Evolutionary conservation across 331 rosid genomes (phyloP).

Genomic region (Saraca asoca): DNA sequence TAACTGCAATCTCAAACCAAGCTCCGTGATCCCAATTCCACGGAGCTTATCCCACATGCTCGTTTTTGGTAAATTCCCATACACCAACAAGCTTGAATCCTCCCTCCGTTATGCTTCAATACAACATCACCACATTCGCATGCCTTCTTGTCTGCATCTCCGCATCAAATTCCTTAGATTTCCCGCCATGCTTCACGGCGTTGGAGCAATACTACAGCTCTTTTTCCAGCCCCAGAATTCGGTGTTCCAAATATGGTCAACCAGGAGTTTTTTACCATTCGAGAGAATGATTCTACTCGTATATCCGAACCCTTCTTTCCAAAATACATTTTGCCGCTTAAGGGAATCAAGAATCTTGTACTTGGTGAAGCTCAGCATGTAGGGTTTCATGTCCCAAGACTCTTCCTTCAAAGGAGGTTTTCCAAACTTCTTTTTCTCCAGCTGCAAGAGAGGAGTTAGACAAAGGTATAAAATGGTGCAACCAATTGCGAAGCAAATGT

Average conservation of each 20-base stretch:
- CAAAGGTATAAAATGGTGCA: constrained; percentile 32
- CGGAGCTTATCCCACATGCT: constrained; percentile 90
- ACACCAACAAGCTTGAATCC: constrained; percentile 86
- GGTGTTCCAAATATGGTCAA: constrained; percentile 85
- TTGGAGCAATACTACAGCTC: constrained; percentile 51
- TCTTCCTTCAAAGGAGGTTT: constrained; percentile 69
- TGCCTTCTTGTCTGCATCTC: constrained; percentile 85
- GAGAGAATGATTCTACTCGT: constrained; percentile 64
- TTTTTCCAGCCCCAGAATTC: constrained; percentile 35
- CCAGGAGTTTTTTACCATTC: constrained; percentile 76
- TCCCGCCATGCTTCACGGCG: constrained; percentile 37
- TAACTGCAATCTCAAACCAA: constrained; percentile 80
- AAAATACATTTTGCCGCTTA: constrained; percentile 75
- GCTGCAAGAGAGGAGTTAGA: constrained; percentile 38
- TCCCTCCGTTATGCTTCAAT: constrained; percentile 80
- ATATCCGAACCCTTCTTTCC: constrained; percentile 88
- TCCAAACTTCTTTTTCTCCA: constrained; percentile 44
- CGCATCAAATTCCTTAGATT: constrained; percentile 69
- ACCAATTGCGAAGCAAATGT: constrained; percentile 53
- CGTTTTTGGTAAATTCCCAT: constrained; percentile 78
- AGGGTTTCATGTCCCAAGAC: constrained; percentile 86
- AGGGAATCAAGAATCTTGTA: constrained; percentile 85
- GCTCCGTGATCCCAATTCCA: constrained; percentile 57
- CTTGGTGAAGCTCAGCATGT: constrained; percentile 70
- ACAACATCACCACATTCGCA: constrained; percentile 89